A percentile compares a stretch with the other conserved stretches of the same genome.
Evolutionary conservation across 163 green algal genomes (phyloP).

Genomic region (Chlorella variabilis): DNA sequence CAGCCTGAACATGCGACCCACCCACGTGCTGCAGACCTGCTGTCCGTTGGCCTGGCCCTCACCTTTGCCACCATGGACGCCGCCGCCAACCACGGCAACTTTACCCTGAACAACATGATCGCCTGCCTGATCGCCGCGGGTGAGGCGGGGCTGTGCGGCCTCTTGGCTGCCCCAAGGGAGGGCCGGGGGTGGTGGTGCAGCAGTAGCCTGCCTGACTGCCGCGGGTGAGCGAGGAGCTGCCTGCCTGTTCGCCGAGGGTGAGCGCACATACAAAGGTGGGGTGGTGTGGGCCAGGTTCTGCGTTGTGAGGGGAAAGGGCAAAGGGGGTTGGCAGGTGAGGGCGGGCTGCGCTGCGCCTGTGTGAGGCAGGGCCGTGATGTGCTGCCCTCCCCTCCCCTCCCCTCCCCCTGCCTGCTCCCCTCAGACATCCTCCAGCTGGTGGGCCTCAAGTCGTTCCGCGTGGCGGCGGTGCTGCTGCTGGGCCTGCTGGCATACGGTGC

Average conservation of each 20-base stretch:
- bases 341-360: too few relatives aligned
- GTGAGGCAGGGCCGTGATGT: too few relatives aligned
- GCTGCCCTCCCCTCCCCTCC: not conserved
- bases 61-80: slow-evolving; percentile 62
- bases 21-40: slow-evolving; percentile 56
- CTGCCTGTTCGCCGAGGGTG: too few relatives aligned
- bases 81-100: slow-evolving; percentile 68
- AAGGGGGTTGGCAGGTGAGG: too few relatives aligned
- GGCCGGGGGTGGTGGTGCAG: too few relatives aligned
- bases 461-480: slow-evolving; percentile 68
- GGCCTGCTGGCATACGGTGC: slow-evolving; percentile 90
- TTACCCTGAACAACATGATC: slow-evolving; percentile 85
- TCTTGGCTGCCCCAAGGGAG: not conserved
- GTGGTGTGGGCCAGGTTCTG: too few relatives aligned
- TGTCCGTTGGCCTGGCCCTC: slow-evolving; percentile 59
- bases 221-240: too few relatives aligned
- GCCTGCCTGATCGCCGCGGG: slow-evolving; percentile 61
- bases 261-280: too few relatives aligned
- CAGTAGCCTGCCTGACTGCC: too few relatives aligned
- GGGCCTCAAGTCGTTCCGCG: slow-evolving; percentile 61
- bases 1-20: slow-evolving; percentile 16
- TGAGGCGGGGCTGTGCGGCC: not conserved
- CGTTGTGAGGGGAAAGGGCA: too few relatives aligned
- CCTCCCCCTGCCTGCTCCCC: not conserved
- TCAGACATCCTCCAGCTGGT: slow-evolving; percentile 69